A percentile compares a stretch with the other conserved stretches of the same genome.
These are phyloP conservation scores for Fusarium newnesense DNA, from an alignment of 2,329 filamentous ascomycete genomes.

Conservation along the genomic window DNA sequence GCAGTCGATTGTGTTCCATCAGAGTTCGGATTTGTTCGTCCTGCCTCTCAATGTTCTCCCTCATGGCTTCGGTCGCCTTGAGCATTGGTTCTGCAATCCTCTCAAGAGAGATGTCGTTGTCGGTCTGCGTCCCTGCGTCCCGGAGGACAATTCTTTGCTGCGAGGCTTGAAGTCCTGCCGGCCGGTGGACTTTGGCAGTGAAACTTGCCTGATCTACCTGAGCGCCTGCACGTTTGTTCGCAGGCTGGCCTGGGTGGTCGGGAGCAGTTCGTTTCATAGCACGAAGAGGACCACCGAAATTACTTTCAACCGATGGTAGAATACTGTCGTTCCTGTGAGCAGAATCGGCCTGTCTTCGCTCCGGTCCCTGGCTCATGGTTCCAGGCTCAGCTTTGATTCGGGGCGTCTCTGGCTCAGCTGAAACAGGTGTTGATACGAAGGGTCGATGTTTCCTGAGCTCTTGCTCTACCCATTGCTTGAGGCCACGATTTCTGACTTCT, in stretches of 20 bases:
- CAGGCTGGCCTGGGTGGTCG: neutral
- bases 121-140: constrained; percentile 8
- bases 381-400: neutral
- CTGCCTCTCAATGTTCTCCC: neutral
- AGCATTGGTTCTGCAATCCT: neutral
- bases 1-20: neutral
- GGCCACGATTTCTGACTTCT: neutral
- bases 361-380: accelerated
- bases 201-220: neutral
- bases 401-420: neutral
- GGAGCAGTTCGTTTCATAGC: neutral
- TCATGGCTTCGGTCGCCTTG: neutral
- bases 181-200: neutral
- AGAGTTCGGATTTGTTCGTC: neutral
- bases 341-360: neutral
- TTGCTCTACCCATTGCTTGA: constrained; percentile 6
- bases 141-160: neutral
- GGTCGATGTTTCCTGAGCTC: neutral
- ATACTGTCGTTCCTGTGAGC: neutral
- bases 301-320: neutral
- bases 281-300: neutral
- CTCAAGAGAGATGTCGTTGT: neutral
- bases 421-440: neutral
- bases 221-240: neutral
- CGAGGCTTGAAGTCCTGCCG: neutral